phyloP scores from a whole-genome alignment of 23 red algal genomes.

The Pyropia haitanensis region DNA sequence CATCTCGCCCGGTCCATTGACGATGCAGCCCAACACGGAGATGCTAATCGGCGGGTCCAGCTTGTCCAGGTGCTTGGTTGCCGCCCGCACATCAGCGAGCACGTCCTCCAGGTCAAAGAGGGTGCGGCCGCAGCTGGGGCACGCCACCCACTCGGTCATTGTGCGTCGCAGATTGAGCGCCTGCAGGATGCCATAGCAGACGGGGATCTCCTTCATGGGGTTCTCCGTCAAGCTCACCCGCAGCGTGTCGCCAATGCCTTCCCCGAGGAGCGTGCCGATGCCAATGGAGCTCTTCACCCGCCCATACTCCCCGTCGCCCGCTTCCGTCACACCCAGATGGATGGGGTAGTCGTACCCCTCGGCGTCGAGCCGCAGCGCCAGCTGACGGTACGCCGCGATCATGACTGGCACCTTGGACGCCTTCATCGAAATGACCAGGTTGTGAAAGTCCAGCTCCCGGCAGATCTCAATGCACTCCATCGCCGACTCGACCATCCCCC shows the following conservation, averaged over 20 bases:
- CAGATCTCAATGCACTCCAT: slow-evolving; percentile 92
- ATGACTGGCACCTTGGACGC: slow-evolving; percentile 98
- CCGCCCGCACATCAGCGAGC: slow-evolving; percentile 90
- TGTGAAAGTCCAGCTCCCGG: slow-evolving; percentile 94
- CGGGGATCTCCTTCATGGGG: slow-evolving; percentile 95
- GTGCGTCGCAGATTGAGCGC: slow-evolving; percentile 81
- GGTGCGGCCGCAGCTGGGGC: slow-evolving; percentile 92
- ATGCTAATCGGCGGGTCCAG: slow-evolving; percentile 45
- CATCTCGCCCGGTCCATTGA: slow-evolving; percentile 99
- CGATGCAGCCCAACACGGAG: slow-evolving; percentile 98
- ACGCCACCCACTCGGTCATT: slow-evolving; percentile 99
- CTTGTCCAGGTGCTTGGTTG: slow-evolving; percentile 97
- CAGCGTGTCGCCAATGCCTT: slow-evolving; percentile 96
- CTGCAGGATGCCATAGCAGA: slow-evolving; percentile 97
- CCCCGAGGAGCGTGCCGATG: slow-evolving; percentile 89
- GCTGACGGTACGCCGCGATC: slow-evolving; percentile 89
- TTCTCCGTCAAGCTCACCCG: slow-evolving; percentile 93
- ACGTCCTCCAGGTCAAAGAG: slow-evolving; percentile 95
- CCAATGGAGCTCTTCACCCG: slow-evolving; percentile 95
- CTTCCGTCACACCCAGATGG: slow-evolving; percentile 99
- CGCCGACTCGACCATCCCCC: slow-evolving; percentile 97
- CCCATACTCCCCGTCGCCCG: slow-evolving; percentile 98
- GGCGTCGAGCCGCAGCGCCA: slow-evolving; percentile 51
- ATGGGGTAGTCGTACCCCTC: slow-evolving; percentile 81
- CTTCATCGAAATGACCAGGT: slow-evolving; percentile 96